Evolutionary conservation across 306 rosid genomes (phyloP).

Genomic region (Abrus precatorius): DNA sequence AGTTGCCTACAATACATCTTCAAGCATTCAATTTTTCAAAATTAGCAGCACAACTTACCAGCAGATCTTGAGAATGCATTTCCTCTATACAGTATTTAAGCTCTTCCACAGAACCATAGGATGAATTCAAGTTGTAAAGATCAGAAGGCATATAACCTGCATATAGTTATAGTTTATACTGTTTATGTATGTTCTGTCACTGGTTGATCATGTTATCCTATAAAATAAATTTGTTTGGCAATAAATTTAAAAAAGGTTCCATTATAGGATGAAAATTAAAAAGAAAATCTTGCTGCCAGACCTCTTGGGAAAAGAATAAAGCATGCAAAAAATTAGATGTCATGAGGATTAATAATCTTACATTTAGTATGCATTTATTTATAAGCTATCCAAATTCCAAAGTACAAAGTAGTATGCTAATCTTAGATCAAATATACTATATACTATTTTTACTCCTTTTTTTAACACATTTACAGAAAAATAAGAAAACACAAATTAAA

Average conservation of each 20-base stretch:
- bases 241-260: conserved; percentile 12
- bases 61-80: conserved; percentile 74
- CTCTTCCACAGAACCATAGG: conserved; percentile 78
- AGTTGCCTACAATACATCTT: conserved; percentile 13
- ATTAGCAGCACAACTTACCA: conserved; percentile 59
- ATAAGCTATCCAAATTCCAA: conserved; percentile 22
- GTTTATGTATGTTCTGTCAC: conserved; percentile 32
- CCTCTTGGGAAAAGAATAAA: conserved; percentile 8
- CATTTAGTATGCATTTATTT: neutral
- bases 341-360: conserved; percentile 8
- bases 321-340: conserved; percentile 26
- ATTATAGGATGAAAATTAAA: conserved; percentile 10
- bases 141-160: conserved; percentile 92
- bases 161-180: conserved; percentile 43
- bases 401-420: conserved; percentile 13
- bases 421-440: conserved; percentile 15
- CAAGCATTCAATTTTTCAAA: conserved; percentile 40
- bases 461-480: conserved; percentile 12
- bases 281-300: neutral
- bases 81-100: conserved; percentile 74
- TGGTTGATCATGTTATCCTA: conserved; percentile 29
- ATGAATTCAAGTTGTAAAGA: conserved; percentile 83
- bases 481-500: conserved; percentile 17
- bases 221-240: conserved; percentile 18
- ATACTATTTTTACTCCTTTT: neutral